Evolutionary conservation across 2,329 filamentous ascomycete genomes (phyloP).

Genomic region (Calonectria leucothoes): DNA sequence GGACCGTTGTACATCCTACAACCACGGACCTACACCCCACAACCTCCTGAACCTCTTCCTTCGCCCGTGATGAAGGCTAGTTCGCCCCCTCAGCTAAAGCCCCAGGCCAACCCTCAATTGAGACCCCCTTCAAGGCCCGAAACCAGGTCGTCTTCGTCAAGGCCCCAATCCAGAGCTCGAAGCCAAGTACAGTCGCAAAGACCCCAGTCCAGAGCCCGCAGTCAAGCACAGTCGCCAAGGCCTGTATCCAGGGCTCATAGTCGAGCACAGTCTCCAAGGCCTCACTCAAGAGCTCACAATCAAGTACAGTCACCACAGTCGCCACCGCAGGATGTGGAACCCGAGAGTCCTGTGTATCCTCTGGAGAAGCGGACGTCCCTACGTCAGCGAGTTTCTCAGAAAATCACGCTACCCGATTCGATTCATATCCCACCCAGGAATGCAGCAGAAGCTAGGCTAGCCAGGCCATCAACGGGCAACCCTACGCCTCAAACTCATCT

Average conservation of each 20-base stretch:
- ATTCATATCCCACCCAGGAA: slow-evolving; percentile 63
- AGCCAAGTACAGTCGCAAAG: background rate
- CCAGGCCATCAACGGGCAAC: slow-evolving; percentile 46
- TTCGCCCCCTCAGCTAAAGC: slow-evolving; percentile 22
- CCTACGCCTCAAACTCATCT: slow-evolving; percentile 46
- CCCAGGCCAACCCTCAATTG: background rate
- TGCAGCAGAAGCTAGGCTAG: slow-evolving; percentile 32
- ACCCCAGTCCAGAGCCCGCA: background rate
- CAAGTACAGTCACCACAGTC: background rate
- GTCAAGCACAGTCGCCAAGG: background rate
- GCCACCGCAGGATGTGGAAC: background rate
- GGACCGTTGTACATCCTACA: slow-evolving; percentile 65
- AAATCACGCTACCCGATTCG: slow-evolving; percentile 62
- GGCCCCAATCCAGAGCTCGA: background rate
- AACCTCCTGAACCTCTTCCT: slow-evolving; percentile 59
- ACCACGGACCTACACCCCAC: slow-evolving; percentile 68
- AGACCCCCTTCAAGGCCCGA: slow-evolving; percentile 28
- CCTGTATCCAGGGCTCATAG: background rate
- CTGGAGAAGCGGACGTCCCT: slow-evolving; percentile 59
- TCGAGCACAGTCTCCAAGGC: background rate
- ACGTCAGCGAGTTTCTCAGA: slow-evolving; percentile 66
- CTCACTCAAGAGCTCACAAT: background rate
- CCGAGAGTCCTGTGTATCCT: slow-evolving; percentile 2
- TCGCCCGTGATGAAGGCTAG: slow-evolving; percentile 55
- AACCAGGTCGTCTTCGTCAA: slow-evolving; percentile 23